These are phyloP conservation scores for Didymella segeticola DNA, from an alignment of 2,329 filamentous ascomycete species.

Conservation along the genomic window DNA sequence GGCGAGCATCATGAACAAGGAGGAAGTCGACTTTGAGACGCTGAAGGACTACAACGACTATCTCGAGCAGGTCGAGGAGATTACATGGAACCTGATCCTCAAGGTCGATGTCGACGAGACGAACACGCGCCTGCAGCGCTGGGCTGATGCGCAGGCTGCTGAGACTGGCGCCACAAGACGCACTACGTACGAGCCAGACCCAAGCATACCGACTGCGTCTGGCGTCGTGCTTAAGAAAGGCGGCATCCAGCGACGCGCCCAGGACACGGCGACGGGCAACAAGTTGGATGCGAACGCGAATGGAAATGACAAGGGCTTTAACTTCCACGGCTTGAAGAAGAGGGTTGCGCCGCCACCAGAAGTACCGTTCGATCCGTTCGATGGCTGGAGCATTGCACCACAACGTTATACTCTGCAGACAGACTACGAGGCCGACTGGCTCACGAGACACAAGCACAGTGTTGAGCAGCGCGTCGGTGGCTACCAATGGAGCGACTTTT, in stretches of 20 bases:
- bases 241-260: constrained; percentile 64
- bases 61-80: constrained; percentile 87
- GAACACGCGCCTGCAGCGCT: constrained; percentile 66
- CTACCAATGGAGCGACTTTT: constrained; percentile 83
- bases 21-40: constrained; percentile 88
- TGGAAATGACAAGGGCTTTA: constrained; percentile 47
- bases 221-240: constrained; percentile 66
- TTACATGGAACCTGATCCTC: constrained; percentile 86
- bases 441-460: constrained; percentile 72
- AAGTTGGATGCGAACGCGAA: constrained; percentile 34
- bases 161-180: constrained; percentile 54
- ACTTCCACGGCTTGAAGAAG: constrained; percentile 82
- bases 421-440: constrained; percentile 76
- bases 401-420: constrained; percentile 74
- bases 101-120: constrained; percentile 72
- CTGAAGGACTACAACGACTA: constrained; percentile 90
- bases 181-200: constrained; percentile 25
- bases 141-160: constrained; percentile 74
- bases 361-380: constrained; percentile 87
- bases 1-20: constrained; percentile 79
- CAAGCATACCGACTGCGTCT: constrained; percentile 20
- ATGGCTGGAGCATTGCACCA: constrained; percentile 69
- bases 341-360: constrained; percentile 67
- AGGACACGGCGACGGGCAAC: constrained; percentile 15
- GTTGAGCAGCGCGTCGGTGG: constrained; percentile 75